These are phyloP conservation scores for Trichophyton rubrum DNA, from an alignment of 2,329 filamentous ascomycete genomes.

Conservation along the genomic window DNA sequence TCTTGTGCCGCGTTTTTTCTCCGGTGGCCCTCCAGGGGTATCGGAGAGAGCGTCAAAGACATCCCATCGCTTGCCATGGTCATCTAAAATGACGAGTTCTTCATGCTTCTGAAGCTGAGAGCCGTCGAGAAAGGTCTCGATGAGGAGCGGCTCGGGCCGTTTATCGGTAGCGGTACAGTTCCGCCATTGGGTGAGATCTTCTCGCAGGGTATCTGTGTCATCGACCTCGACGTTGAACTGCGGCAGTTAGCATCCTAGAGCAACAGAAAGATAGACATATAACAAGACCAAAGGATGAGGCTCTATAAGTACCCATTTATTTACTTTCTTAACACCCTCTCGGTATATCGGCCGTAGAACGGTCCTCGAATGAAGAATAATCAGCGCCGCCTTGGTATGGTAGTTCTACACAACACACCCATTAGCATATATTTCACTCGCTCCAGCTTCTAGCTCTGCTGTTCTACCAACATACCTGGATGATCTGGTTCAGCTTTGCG, in stretches of 20 bases:
- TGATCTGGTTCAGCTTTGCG: conserved; percentile 81
- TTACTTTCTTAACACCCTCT: conserved; percentile 52
- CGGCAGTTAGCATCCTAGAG: not conserved
- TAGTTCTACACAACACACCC: conserved; percentile 54
- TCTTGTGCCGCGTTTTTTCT: conserved; percentile 30
- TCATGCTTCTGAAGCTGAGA: conserved; percentile 70
- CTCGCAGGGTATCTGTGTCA: conserved; percentile 75
- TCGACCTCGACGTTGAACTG: conserved; percentile 94
- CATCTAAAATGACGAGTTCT: conserved; percentile 75
- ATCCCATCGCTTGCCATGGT: conserved; percentile 84
- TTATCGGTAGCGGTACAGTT: conserved; percentile 63
- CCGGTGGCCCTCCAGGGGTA: conserved; percentile 29
- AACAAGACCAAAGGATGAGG: not conserved
- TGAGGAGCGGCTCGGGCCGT: conserved; percentile 68
- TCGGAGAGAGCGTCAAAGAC: conserved; percentile 69
- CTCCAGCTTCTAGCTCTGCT: not conserved
- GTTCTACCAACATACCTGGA: conserved; percentile 53
- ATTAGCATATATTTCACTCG: not conserved
- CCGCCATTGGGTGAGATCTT: conserved; percentile 73
- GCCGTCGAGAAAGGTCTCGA: conserved; percentile 81
- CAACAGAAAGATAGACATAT: not conserved
- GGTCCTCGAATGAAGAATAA: conserved; percentile 71
- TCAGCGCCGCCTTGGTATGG: conserved; percentile 72
- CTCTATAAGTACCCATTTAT: conserved; percentile 62
- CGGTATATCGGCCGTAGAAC: conserved; percentile 49